phyloP scores from a whole-genome alignment of 495 filamentous ascomycete genomes.

The Clohesyomyces aquaticus region DNA sequence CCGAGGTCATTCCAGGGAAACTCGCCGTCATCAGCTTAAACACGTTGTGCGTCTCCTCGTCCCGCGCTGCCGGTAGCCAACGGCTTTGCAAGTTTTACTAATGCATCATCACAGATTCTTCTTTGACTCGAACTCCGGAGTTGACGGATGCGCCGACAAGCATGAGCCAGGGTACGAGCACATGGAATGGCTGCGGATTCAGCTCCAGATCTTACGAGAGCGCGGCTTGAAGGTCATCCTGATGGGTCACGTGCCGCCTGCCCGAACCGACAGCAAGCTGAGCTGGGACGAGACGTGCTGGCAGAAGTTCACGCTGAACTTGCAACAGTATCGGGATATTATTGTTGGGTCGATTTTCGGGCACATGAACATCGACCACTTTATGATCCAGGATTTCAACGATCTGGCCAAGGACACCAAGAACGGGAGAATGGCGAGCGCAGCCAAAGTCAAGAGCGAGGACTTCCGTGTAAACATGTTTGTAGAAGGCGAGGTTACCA shows the following conservation, averaged over 20 bases:
- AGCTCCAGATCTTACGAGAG: constrained; percentile 78
- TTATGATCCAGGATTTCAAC: constrained; percentile 85
- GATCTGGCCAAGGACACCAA: constrained; percentile 66
- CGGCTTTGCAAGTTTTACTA: constrained; percentile 4
- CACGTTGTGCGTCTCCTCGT: constrained; percentile 61
- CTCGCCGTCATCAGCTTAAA: constrained; percentile 95
- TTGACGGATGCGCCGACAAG: constrained; percentile 80
- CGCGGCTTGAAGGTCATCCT: constrained; percentile 93
- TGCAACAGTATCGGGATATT: constrained; percentile 87
- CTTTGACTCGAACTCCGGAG: constrained; percentile 86
- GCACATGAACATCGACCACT: constrained; percentile 99
- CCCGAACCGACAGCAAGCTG: constrained; percentile 76
- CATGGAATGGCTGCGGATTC: constrained; percentile 94
- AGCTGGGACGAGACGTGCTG: constrained; percentile 95
- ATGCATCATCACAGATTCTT: constrained; percentile 64
- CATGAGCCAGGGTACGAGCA: constrained; percentile 89
- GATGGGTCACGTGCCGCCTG: constrained; percentile 91
- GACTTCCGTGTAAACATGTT: constrained; percentile 33
- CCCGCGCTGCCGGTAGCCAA: background rate
- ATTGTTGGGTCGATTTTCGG: constrained; percentile 79
- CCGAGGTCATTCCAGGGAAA: constrained; percentile 84
- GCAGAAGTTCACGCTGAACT: constrained; percentile 95
- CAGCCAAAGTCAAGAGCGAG: background rate
- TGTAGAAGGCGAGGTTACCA: constrained; percentile 52
- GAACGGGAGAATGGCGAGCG: constrained; percentile 49